Evolutionary conservation across 495 filamentous ascomycete species (phyloP).

Genomic region (Hypoxylon crocopeplum): DNA sequence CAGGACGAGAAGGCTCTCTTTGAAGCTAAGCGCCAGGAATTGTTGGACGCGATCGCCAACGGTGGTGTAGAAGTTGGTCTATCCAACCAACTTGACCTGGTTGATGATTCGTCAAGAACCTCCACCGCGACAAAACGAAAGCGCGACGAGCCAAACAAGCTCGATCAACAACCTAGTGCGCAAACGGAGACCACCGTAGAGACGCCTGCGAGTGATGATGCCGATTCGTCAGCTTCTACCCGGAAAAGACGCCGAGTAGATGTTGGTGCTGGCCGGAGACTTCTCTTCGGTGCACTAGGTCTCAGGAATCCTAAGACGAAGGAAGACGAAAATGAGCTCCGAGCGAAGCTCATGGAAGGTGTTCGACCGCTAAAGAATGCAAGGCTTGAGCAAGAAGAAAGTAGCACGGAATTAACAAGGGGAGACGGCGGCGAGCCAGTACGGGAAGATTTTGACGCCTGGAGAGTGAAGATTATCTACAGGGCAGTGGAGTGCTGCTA

Average conservation of each 20-base stretch:
- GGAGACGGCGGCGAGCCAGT: not conserved
- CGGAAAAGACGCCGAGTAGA: slow-evolving; percentile 63
- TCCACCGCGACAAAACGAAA: slow-evolving; percentile 25
- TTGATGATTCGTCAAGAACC: not conserved
- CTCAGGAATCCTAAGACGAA: slow-evolving; percentile 70
- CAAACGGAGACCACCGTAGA: not conserved
- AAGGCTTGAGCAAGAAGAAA: slow-evolving; percentile 15
- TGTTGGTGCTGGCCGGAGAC: slow-evolving; percentile 66
- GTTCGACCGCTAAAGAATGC: slow-evolving; percentile 39
- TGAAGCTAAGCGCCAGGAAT: slow-evolving; percentile 37
- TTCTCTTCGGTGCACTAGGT: slow-evolving; percentile 78
- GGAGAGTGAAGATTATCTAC: slow-evolving; percentile 75
- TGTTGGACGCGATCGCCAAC: slow-evolving; percentile 33
- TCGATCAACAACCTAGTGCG: not conserved
- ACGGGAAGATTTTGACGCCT: slow-evolving; percentile 57
- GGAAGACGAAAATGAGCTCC: slow-evolving; percentile 67
- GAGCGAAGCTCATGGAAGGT: slow-evolving; percentile 60
- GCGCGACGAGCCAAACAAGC: slow-evolving; percentile 2
- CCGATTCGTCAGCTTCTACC: slow-evolving; percentile 33
- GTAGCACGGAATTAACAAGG: not conserved
- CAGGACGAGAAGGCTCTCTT: slow-evolving; percentile 34
- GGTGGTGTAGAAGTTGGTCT: slow-evolving; percentile 39
- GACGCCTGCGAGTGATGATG: slow-evolving; percentile 20
- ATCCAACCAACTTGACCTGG: slow-evolving; percentile 14
- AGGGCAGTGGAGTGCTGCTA: slow-evolving; percentile 83